Evolutionary conservation across 768 basidiomycete genomes (phyloP), one percentile per base, ranked within the genome.

Genomic region (Kwoniella shandongensis): DNA sequence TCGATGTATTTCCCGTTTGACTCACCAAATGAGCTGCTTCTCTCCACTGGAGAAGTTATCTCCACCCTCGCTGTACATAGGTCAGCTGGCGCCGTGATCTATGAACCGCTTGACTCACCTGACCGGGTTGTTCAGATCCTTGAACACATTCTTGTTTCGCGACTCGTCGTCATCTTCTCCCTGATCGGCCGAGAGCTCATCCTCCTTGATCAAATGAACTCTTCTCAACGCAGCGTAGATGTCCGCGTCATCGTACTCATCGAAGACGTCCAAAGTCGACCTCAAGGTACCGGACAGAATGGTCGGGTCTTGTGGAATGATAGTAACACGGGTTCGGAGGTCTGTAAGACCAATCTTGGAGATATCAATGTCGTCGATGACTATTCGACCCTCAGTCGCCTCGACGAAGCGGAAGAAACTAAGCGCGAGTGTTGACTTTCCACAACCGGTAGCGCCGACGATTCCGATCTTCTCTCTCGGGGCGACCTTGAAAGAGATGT

Each of bases 401-500:
- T 93, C 89, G n/a, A 93, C 89, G 70, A 91, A 89, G 22, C 88
- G 83, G 83, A 93, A 91, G 78, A 91, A 88, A 7, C 87, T 87
- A 12, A 91, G 79, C 0, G 89, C 89, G 17, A 79, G 61, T 2
- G 77, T 78, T 8, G 66, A 61, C 57, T 49, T 54, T 11, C 46
- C 54, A 44, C 77, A 70, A 1, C 79, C 79, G 1, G 78, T 79
- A 11, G 77, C 63, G 11, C 80, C 80, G 2, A 80, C 76, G 12
- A 80, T 73, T 2, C 79, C 63, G 59, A 87, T 85, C 81, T 92
- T 91, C 78, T 90, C 87, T 5, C 86, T 84, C 0, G 88, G 84
- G 3, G 78, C 76, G 26, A 93, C 80, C 15, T 83, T 81, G 71
- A 93, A 92, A 62, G 80, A 87, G 22, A 96, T 75, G 36, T 82